Percentiles rank a stretch among this genome's conserved stretches.
Conservation (phyloP, 1,139 yeast species). For the Hemisphaericaspora lyxosophila region DNA sequence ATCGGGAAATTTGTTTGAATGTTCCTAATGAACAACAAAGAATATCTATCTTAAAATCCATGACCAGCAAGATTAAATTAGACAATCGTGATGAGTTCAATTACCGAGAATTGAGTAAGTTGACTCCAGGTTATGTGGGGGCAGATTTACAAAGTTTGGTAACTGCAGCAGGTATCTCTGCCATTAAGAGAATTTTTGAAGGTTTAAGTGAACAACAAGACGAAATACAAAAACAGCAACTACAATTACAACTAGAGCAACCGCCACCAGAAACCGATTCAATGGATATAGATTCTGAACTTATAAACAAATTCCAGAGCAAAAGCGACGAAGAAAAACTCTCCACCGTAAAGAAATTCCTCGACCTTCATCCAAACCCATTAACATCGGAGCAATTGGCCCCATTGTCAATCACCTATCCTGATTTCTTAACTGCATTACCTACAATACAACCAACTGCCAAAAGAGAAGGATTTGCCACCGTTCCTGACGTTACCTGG, state of each 20-base stretch:
- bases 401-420: constrained; percentile 70
- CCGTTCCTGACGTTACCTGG: constrained; percentile 98
- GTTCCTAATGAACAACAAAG: constrained; percentile 91
- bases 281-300: constrained; percentile 5
- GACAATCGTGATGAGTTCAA: constrained; percentile 62
- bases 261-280: constrained; percentile 8
- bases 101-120: constrained; percentile 71
- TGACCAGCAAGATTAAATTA: constrained; percentile 66
- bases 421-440: constrained; percentile 79
- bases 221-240: constrained; percentile 7
- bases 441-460: constrained; percentile 98
- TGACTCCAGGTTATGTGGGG: constrained; percentile 98
- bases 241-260: constrained; percentile 24
- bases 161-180: constrained; percentile 93
- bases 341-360: constrained; percentile 72
- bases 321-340: constrained; percentile 43
- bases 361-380: constrained; percentile 75
- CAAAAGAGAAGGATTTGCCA: constrained; percentile 97
- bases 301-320: constrained; percentile 23
- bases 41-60: constrained; percentile 68
- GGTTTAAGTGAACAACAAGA: constrained; percentile 41
- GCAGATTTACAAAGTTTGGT: constrained; percentile 94
- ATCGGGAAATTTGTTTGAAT: constrained; percentile 59
- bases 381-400: constrained; percentile 71
- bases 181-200: constrained; percentile 85